Evolutionary conservation across 192 early-diverging fungal genomes (phyloP), one percentile per base, ranked within the genome.

Genomic region (Podila minutissima): DNA sequence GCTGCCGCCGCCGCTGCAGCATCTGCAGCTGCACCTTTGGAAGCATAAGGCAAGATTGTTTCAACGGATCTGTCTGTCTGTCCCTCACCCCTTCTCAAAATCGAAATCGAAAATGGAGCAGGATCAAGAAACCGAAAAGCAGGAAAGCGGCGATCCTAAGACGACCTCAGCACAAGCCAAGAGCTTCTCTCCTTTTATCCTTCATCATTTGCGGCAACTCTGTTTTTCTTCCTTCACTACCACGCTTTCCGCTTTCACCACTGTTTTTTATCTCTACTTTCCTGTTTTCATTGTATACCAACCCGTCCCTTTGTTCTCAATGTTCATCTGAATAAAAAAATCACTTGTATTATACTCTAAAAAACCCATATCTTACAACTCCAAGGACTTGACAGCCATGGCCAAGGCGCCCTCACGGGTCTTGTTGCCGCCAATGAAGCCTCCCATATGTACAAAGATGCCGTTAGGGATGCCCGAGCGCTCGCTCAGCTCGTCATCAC

Each of bases 381-480:
- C 88, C 49, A 93, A 61, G 9, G 91, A 83, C 71, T 86, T 84
- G 60, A 85, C 69, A 50, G 92, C 91, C 92, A 94, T 89, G 37
- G 77, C 92, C 66, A 93, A 71, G 0, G 91, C 95, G 37, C 94
- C 95, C 35, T 93, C 92, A 46, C 89, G 84, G 37, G 93, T 92
- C 88, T 91, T 88, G 85, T 95, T 86, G 9, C 86, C 85, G 61
- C 70, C 71, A 66, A 75, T 75, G 37, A 82, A 87, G 31, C 86
- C 85, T 24, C 71, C 78, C 67, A 95, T 93, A 66, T 97, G 96
- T 15, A 97, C 90, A 88, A 97, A 98, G 57, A 97, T 89, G 69
- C 94, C 94, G 22, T 91, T 93, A 22, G 90, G 86, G 59, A 96
- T 87, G 6, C 92, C 92, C 20, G 91, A 86, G 64, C 93, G 84